Conservation (phyloP, 140 eudicot genomes). For the Erigeron philadelphicus region DNA sequence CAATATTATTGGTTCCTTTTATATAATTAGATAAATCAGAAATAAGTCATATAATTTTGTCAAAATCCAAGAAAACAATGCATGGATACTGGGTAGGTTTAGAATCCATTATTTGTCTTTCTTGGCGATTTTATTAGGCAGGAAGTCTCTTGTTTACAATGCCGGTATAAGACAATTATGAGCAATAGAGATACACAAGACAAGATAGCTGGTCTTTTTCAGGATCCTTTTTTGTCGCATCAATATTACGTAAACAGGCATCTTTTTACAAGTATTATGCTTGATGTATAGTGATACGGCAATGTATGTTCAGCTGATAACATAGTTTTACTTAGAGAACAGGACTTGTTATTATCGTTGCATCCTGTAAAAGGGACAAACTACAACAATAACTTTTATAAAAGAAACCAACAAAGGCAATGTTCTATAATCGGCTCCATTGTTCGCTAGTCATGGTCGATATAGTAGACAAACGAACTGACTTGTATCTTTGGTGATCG, state of each 20-base stretch:
- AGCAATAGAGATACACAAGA: neutral
- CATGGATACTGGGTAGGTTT: constrained; percentile 6
- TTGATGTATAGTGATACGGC: neutral
- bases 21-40: neutral
- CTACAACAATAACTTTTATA: no score
- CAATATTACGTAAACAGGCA: neutral
- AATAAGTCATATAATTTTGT: neutral
- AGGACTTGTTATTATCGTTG: no score
- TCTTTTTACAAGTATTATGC: neutral
- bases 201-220: constrained; percentile 1
- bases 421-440: no score
- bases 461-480: no score
- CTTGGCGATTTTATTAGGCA: neutral
- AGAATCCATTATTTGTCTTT: constrained; percentile 13
- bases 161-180: neutral
- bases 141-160: neutral
- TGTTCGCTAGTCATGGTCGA: no score
- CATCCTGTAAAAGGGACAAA: no score
- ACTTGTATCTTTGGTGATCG: no score
- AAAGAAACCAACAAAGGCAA: no score
- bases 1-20: no score
- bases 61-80: neutral
- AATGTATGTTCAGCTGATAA: no score
- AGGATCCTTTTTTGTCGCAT: neutral
- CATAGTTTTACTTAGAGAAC: no score